Percentiles rank a stretch among this genome's conserved stretches.
phyloP scores from a whole-genome alignment of 805 yeast species.

The Candida palmyrensis region DNA sequence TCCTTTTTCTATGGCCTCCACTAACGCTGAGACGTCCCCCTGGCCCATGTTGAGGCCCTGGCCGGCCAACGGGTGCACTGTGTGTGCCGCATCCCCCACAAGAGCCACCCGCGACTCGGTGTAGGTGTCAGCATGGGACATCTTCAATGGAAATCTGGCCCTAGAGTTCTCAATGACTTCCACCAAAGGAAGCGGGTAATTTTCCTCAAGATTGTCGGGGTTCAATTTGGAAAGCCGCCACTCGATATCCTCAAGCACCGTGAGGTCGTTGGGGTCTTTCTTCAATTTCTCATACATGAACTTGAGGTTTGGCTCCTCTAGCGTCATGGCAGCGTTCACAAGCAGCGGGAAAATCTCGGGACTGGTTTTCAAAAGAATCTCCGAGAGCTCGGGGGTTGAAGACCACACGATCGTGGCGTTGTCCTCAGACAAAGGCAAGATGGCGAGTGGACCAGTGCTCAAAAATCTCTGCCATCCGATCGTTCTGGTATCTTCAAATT shows the following conservation, averaged over 20 bases:
- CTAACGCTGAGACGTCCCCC: slow-evolving; percentile 74
- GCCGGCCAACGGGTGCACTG: slow-evolving; percentile 96
- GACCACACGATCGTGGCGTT: slow-evolving; percentile 95
- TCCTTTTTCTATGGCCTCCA: slow-evolving; percentile 65
- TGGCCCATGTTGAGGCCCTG: slow-evolving; percentile 99
- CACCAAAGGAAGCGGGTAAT: slow-evolving; percentile 62
- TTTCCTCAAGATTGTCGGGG: slow-evolving; percentile 47
- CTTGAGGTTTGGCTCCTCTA: slow-evolving; percentile 70
- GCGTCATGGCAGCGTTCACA: slow-evolving; percentile 82
- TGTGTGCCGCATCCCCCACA: slow-evolving; percentile 98
- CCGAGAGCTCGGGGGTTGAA: slow-evolving; percentile 69
- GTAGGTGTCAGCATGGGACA: slow-evolving; percentile 89
- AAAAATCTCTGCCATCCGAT: slow-evolving; percentile 94
- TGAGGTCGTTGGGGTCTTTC: slow-evolving; percentile 37
- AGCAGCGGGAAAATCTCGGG: slow-evolving; percentile 61
- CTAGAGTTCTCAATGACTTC: slow-evolving; percentile 59
- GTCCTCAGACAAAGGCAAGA: slow-evolving; percentile 81
- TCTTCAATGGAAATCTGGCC: slow-evolving; percentile 82
- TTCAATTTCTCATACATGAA: slow-evolving; percentile 49
- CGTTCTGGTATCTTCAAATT: slow-evolving; percentile 61
- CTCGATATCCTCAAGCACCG: slow-evolving; percentile 59
- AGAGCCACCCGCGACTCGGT: slow-evolving; percentile 80
- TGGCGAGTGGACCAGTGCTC: slow-evolving; percentile 88
- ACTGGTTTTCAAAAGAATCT: slow-evolving; percentile 51
- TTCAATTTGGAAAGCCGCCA: slow-evolving; percentile 56